phyloP scores from a whole-genome alignment of 2,329 filamentous ascomycete species.

The Nigrospora oryzae region DNA sequence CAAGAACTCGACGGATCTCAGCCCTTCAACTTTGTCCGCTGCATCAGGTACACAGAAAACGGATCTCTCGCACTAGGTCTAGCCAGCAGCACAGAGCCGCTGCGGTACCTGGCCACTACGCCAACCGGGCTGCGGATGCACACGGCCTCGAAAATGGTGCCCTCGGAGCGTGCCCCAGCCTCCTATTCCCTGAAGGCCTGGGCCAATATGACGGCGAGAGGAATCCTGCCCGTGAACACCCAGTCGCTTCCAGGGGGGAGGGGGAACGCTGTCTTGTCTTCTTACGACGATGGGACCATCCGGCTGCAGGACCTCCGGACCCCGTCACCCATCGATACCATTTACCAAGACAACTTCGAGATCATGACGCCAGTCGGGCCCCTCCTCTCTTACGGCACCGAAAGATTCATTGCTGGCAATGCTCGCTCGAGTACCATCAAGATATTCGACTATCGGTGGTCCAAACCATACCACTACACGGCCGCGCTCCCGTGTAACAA shows the following conservation, averaged over 20 bases:
- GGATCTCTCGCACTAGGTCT: conserved; percentile 37
- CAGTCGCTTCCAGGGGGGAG: conserved; percentile 21
- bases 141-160: conserved; percentile 21
- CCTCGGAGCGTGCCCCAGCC: conserved; percentile 5
- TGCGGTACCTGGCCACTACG: conserved; percentile 36
- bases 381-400: conserved; percentile 38
- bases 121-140: conserved; percentile 33
- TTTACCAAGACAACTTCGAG: conserved; percentile 46
- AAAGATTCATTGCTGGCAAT: conserved; percentile 42
- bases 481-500: conserved; percentile 35
- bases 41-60: conserved; percentile 36
- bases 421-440: conserved; percentile 33
- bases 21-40: conserved; percentile 18
- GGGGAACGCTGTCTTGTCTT: conserved; percentile 35
- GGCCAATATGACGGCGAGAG: conserved; percentile 27
- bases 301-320: conserved; percentile 43
- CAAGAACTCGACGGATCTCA: conserved; percentile 6
- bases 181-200: conserved; percentile 16
- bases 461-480: conserved; percentile 38
- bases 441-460: conserved; percentile 46
- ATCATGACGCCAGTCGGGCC: conserved; percentile 35
- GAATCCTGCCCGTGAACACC: conserved; percentile 34
- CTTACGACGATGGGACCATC: conserved; percentile 45
- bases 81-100: conserved; percentile 29
- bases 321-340: conserved; percentile 32